Conservation (phyloP, 768 basidiomycete species). For the Boletus rubroflammeus region DNA sequence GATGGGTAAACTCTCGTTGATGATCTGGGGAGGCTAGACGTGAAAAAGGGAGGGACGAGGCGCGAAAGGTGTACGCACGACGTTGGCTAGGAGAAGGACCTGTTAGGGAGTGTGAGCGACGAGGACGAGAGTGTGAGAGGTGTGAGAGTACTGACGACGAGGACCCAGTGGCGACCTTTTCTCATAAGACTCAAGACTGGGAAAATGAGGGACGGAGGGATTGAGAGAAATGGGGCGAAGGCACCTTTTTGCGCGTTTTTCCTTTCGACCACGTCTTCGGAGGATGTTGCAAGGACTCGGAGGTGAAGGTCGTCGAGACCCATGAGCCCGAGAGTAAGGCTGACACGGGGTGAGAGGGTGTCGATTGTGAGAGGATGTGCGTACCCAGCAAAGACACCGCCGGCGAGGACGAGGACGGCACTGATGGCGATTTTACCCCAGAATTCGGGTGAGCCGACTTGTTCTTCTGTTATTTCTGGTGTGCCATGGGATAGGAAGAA, state of each 20-base stretch:
- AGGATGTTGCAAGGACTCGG: conserved; percentile 78
- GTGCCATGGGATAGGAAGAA: conserved; percentile 2
- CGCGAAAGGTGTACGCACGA: conserved; percentile 44
- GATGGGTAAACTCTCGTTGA: conserved; percentile 82
- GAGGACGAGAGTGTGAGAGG: neutral
- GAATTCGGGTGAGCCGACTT: conserved; percentile 59
- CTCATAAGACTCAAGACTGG: conserved; percentile 54
- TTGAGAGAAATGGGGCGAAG: neutral
- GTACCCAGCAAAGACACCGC: conserved; percentile 92
- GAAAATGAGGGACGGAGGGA: neutral
- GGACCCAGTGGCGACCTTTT: conserved; percentile 85
- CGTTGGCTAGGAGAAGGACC: conserved; percentile 87
- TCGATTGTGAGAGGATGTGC: neutral
- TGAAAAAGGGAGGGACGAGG: neutral
- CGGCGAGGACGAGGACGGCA: conserved; percentile 66
- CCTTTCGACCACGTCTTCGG: conserved; percentile 67
- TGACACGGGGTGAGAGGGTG: conserved; percentile 25
- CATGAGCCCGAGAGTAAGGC: conserved; percentile 90
- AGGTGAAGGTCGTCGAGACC: conserved; percentile 90
- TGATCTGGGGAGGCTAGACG: conserved; percentile 45
- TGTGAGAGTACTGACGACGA: conserved; percentile 57
- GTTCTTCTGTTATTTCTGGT: conserved; percentile 20
- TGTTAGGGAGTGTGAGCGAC: conserved; percentile 25
- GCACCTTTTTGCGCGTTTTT: conserved; percentile 67
- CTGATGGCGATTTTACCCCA: conserved; percentile 71